phyloP scores from a whole-genome alignment of 257 asterid genomes.

The Solanum ossicruentum region DNA sequence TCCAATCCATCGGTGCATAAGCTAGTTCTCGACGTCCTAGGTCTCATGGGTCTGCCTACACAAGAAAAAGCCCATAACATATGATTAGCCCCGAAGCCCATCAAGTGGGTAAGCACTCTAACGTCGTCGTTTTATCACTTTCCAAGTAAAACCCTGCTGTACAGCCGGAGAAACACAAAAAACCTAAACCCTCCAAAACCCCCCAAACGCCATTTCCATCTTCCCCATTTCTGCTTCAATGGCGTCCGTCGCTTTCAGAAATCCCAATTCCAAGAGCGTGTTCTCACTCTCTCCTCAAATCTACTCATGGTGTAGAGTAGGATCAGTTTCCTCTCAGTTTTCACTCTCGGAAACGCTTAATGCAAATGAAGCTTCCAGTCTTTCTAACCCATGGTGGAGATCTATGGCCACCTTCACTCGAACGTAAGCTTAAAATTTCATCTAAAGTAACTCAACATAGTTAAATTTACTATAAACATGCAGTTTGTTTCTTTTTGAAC shows the following conservation, averaged over 20 bases:
- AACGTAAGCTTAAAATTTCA: constrained; percentile 33
- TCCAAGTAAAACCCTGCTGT: background rate
- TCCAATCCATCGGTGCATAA: too few relatives aligned
- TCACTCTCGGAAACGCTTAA: constrained; percentile 24
- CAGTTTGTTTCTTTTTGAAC: too few relatives aligned
- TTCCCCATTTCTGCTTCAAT: background rate
- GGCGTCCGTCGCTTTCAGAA: constrained; percentile 35
- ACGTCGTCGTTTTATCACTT: background rate
- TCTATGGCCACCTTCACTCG: constrained; percentile 97
- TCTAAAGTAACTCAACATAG: background rate
- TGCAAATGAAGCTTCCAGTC: constrained; percentile 26
- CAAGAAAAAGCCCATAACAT: background rate
- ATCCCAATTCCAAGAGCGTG: constrained; percentile 24
- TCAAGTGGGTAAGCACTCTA: background rate
- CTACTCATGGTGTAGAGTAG: constrained; percentile 13
- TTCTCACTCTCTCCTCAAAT: constrained; percentile 25
- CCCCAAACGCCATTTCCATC: background rate
- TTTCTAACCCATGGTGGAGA: constrained; percentile 68
- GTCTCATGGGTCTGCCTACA: background rate
- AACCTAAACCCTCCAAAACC: constrained; percentile 1
- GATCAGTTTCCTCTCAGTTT: constrained; percentile 23
- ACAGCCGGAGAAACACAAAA: background rate
- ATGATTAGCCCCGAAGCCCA: background rate
- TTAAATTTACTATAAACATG: background rate
- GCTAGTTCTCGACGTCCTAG: too few relatives aligned